Conservation (phyloP, 768 basidiomycete genomes). For the Clavaria fumosa region DNA sequence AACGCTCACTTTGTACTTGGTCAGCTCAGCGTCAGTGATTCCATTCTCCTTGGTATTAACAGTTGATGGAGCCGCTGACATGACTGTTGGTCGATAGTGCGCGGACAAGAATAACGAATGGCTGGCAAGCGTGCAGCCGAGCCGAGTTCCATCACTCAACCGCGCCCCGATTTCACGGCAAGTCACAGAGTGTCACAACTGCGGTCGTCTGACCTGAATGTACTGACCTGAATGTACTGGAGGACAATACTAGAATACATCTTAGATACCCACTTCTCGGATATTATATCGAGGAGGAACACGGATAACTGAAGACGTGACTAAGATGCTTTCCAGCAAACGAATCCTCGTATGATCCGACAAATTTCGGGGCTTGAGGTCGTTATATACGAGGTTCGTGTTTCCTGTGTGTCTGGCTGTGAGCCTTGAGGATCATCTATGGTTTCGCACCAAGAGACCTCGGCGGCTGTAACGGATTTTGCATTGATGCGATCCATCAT, state of each 20-base stretch:
- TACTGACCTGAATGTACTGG: no score
- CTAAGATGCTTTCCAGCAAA: slow-evolving; percentile 32
- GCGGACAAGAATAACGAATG: slow-evolving; percentile 69
- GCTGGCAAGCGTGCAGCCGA: no score
- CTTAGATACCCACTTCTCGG: no score
- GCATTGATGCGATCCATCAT: slow-evolving; percentile 61
- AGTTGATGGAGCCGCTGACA: slow-evolving; percentile 13
- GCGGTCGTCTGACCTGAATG: no score
- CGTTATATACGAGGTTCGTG: slow-evolving; percentile 2
- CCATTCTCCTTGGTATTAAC: slow-evolving; percentile 37
- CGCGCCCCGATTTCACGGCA: no score
- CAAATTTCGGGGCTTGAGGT: slow-evolving; percentile 20
- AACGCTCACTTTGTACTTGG: slow-evolving; percentile 66
- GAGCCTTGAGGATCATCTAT: neutral
- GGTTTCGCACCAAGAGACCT: no score
- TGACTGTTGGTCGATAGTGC: slow-evolving; percentile 28
- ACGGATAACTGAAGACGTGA: no score
- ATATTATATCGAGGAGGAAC: neutral
- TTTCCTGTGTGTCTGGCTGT: slow-evolving; percentile 12
- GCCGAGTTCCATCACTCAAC: no score
- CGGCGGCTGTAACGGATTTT: no score
- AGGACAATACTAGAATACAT: no score
- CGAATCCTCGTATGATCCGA: slow-evolving; percentile 39
- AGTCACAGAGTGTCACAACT: no score
- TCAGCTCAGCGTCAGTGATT: slow-evolving; percentile 58